Evolutionary conservation across 768 basidiomycete species (phyloP), one percentile per base, ranked within the genome.

Genomic region (Fomitopsis serialis): DNA sequence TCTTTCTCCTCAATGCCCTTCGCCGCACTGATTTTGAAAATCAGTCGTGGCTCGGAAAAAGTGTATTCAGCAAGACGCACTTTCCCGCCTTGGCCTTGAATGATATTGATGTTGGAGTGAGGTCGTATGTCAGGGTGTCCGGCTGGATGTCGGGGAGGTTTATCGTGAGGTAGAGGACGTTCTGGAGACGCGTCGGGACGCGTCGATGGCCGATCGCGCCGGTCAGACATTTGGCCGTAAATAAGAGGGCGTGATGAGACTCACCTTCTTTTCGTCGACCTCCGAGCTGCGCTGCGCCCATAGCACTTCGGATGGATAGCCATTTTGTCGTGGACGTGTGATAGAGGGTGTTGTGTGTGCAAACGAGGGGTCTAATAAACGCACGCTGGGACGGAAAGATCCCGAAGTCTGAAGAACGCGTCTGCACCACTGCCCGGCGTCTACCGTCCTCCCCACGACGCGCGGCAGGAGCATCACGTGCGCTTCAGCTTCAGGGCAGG

Each of bases 271-370:
- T 29, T 81, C 75, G 13, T 74, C 79, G 11, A 74, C 63, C 15
- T 70, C 78, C 37, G 83, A 88, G 76, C 87, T 91, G 61, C 96
- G 84, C 72, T 98, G 95, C 44, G 96, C 95, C 93, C 95, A 98
- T 2, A 94, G 78, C 34, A 96, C 76, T 72, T 97, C 93, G 35
- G 95, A 70, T 92, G 91, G 17, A 55, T 62, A 27, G 74, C 23
- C 78, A 78, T 78, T 45, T 51, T 59, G 58, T 52, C 57, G 61
- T 42, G 46, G 45, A 42, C 54, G 50, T 56, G 56, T 44, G 46
- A 19, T 32, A 43, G 10, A 46, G 27, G 23, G n/a, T n/a, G n/a
- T n/a, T 57, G 37, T 40, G 47, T 42, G 44, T 48, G 52, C 15
- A 48, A 37, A 44, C 54, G 56, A 44, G 42, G 62, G 56, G 48